Percentiles rank a stretch among this genome's conserved stretches.
Conservation (phyloP, 352 stramenopile species). For the Blastocystis sp. region DNA sequence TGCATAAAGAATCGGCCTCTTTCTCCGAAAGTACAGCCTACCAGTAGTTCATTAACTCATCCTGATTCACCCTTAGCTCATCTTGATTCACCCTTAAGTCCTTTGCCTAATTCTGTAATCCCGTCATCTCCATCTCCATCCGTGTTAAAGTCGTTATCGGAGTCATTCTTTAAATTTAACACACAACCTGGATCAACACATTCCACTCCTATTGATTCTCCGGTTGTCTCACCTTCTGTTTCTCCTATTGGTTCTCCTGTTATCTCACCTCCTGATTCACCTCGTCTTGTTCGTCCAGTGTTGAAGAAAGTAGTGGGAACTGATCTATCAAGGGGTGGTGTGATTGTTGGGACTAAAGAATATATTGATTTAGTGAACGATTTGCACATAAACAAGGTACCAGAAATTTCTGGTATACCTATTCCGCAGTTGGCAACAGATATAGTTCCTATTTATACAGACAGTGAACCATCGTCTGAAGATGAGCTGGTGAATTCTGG, state of each 20-base stretch:
- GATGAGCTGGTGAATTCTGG: neutral
- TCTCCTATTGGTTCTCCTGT: neutral
- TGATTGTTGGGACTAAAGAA: slow-evolving; percentile 13
- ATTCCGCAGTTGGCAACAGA: neutral
- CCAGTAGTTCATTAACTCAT: neutral
- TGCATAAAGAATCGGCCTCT: neutral
- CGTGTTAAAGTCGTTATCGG: neutral
- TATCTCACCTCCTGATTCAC: neutral
- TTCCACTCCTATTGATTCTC: neutral
- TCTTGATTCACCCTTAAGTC: neutral
- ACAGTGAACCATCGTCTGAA: slow-evolving; percentile 1
- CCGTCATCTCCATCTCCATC: neutral
- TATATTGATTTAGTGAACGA: neutral
- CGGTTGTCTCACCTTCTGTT: neutral
- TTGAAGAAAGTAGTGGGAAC: neutral
- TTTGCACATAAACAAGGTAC: neutral
- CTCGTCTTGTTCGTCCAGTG: neutral
- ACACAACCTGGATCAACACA: neutral
- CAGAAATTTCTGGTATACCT: neutral
- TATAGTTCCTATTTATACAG: slow-evolving; percentile 42
- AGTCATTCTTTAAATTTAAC: neutral
- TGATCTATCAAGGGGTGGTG: slow-evolving; percentile 20
- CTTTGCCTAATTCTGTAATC: neutral
- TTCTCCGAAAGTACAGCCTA: neutral
- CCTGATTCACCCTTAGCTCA: neutral